Base-by-base conservation (phyloP, 345 rosid species). In the Theobroma cacao region DNA sequence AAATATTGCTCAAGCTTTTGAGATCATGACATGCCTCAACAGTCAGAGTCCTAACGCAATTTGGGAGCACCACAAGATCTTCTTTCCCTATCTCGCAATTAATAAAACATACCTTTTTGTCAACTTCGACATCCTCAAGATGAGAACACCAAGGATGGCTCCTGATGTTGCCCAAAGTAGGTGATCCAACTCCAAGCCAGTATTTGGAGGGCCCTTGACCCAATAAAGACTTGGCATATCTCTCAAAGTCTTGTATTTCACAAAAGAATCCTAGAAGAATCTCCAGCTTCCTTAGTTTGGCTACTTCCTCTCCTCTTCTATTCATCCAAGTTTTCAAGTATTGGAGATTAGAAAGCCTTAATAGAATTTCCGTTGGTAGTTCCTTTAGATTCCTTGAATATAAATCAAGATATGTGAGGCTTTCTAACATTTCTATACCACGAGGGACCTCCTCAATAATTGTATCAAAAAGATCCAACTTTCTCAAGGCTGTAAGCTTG, bases 221-320 rank as follows among this genome's bases (percentile, higher is more conserved):
- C 20, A 2, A 22, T 26, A 74, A 0, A 38, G 64, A 55, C 36
- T 59, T 59, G 53, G 7, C 41, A 56, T 50, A 67, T 56, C 12
- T 58, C 34, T 28, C 33, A 38, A 77, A 66, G 3, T 67, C 80
- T 4, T 28, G 20, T 7, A 55, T 0, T 18, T 26, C 40, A 41
- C 0, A 3, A 15, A 53, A 40, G 5, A 3, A 14, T 1, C 80
- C 75, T 34, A 7, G 2, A 56, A 55, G 26, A 26, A 1, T 13
- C 12, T 77, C 80, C 45, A 77, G 72, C 74, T 68, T 77, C 8
- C 53, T 65, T 14, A 53, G 26, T 13, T 38, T 70, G 36, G 41
- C 55, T n/a, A 38, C 34, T 52, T 48, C 73, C 45, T 76, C 66
- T 40, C 72, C 61, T 0, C 34, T 45, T 1, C 2, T 1, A 10